Evolutionary conservation across 495 filamentous ascomycete species (phyloP).

Genomic region (Monascus purpureus): DNA sequence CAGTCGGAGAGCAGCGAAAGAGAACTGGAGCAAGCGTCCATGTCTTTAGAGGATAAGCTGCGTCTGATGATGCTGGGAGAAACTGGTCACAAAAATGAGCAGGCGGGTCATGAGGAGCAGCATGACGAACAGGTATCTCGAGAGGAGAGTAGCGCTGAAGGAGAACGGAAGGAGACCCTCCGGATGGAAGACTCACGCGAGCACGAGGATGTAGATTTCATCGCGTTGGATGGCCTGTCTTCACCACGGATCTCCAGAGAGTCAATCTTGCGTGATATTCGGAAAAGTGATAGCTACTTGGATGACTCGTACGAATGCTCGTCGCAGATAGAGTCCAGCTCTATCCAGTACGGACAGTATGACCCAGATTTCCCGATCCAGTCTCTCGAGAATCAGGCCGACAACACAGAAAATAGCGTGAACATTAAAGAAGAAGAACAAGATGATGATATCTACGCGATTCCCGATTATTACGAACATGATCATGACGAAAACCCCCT

Average conservation of each 20-base stretch:
- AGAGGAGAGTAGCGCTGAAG: constrained; percentile 1
- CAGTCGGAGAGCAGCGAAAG: constrained; percentile 52
- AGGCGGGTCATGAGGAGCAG: constrained; percentile 39
- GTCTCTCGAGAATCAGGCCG: constrained; percentile 46
- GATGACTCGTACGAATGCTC: constrained; percentile 51
- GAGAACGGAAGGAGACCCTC: constrained; percentile 8
- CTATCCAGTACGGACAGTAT: constrained; percentile 38
- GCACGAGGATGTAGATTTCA: constrained; percentile 13
- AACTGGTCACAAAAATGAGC: constrained; percentile 39
- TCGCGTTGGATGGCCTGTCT: constrained; percentile 12
- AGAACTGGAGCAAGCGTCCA: constrained; percentile 46
- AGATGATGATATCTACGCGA: constrained; percentile 54
- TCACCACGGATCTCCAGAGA: constrained; percentile 80
- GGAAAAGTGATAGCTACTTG: constrained; percentile 44
- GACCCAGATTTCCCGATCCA: constrained; percentile 83
- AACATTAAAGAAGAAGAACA: constrained; percentile 52
- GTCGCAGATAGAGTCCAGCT: constrained; percentile 40
- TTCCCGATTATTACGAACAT: constrained; percentile 42
- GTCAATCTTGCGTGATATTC: constrained; percentile 80
- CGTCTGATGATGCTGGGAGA: constrained; percentile 65
- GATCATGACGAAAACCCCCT: constrained; percentile 33
- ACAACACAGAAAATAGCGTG: constrained; percentile 46
- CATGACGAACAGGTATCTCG: constrained; percentile 1
- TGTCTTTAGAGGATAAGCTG: constrained; percentile 71
- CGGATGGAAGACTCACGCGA: constrained; percentile 15